These are phyloP conservation scores for Salinomyces thailandicus DNA, from an alignment of 2,329 filamentous ascomycete species.

Conservation along the genomic window DNA sequence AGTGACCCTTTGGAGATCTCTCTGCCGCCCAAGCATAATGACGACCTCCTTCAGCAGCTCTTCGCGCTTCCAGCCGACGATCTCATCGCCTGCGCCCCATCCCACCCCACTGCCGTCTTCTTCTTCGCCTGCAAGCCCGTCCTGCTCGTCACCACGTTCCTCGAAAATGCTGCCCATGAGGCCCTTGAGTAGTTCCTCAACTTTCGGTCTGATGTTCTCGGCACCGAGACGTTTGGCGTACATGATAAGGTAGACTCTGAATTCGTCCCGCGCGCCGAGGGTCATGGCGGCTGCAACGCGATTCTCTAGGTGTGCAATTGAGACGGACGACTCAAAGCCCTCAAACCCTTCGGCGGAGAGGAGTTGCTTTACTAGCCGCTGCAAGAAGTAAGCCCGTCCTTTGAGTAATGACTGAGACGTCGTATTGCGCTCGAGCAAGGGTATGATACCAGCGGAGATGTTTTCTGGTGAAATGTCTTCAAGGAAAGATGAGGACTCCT, in stretches of 20 bases:
- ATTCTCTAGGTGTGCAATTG: slow-evolving; percentile 91
- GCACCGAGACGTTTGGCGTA: slow-evolving; percentile 92
- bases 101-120: slow-evolving; percentile 46
- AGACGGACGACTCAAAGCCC: slow-evolving; percentile 79
- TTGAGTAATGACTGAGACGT: slow-evolving; percentile 87
- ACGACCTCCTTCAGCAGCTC: slow-evolving; percentile 85
- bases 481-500: slow-evolving; percentile 37
- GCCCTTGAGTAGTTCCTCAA: slow-evolving; percentile 79
- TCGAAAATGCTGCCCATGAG: slow-evolving; percentile 63
- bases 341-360: slow-evolving; percentile 86
- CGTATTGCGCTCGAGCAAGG: slow-evolving; percentile 85
- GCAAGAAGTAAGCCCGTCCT: slow-evolving; percentile 81
- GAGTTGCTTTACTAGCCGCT: slow-evolving; percentile 80
- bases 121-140: slow-evolving; percentile 22
- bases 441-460: slow-evolving; percentile 84
- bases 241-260: slow-evolving; percentile 91
- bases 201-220: slow-evolving; percentile 76
- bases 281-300: slow-evolving; percentile 80
- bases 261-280: slow-evolving; percentile 80
- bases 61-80: slow-evolving; percentile 85
- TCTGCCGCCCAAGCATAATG: slow-evolving; percentile 92
- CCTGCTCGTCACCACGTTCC: slow-evolving; percentile 43
- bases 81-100: slow-evolving; percentile 52
- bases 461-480: slow-evolving; percentile 45
- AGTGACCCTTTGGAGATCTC: slow-evolving; percentile 87